Evolutionary conservation across 768 basidiomycete genomes (phyloP), one percentile per base, ranked within the genome.

Genomic region (Rhodotorula diobovata): DNA sequence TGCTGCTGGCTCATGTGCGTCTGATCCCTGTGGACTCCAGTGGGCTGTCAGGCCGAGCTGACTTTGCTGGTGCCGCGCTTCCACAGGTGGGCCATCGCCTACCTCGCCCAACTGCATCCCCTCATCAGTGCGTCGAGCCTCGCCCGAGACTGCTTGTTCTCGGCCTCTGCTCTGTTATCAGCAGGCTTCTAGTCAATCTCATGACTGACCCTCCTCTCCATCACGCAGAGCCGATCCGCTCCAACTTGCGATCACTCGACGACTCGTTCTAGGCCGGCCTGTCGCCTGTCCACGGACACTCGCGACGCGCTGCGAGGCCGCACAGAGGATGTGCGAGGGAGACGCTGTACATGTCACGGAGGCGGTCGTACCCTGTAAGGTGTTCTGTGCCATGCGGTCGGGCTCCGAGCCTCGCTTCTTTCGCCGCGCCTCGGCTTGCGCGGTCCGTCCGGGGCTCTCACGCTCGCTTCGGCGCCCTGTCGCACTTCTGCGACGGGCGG

Each of bases 31-130:
- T n/a, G n/a, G n/a, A n/a, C n/a, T n/a, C n/a, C n/a, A n/a, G n/a
- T n/a, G n/a, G n/a, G n/a, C n/a, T n/a, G n/a, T 23, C 8, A 18
- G 23, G 16, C 23, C 18, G 50, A 20, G 30, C 51, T 67, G 59
- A 67, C 60, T 50, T 6, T 14, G n/a, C 18, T 21, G 16, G 2
- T 18, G 11, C 30, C 39, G 39, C n/a, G 4, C 11, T 15, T 12
- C 10, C 48, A 41, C 66, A 74, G 73, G 73, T 98, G 94, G 94
- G 89, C 89, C 82, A 87, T 95, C 78, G 93, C 94, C n/a, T 98
- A 95, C 81, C 84, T 96, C 79, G 93, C 93, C 1, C 94, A 98
- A 79, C 81, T 96, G 61, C 88, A 97, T 79, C 94, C 94, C 48
- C 84, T 98, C 61, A 87, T 95, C 78, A 82, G 94, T 94, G 74